Percentiles rank a stretch among this genome's conserved stretches.
phyloP scores from a whole-genome alignment of 2,329 filamentous ascomycete genomes.

The Raffaelea albimanens region DNA sequence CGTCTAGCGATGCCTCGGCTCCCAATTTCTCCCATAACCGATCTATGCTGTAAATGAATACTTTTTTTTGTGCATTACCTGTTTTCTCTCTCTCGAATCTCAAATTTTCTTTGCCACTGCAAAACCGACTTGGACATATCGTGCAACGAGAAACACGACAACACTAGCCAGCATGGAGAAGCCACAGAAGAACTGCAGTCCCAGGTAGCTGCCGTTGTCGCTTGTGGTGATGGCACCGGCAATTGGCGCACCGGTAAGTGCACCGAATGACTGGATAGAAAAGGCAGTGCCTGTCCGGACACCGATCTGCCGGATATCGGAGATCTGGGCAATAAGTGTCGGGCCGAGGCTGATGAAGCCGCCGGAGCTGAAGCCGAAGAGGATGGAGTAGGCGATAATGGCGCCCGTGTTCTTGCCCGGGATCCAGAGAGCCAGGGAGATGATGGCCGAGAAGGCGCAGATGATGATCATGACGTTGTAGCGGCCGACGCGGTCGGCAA shows the following conservation, averaged over 20 bases:
- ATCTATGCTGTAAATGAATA: too few relatives aligned
- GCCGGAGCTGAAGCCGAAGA: conserved; percentile 59
- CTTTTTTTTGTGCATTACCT: too few relatives aligned
- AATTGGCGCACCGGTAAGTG: conserved; percentile 49
- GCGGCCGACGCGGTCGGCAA: conserved; percentile 30
- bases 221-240: conserved; percentile 38
- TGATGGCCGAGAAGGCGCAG: conserved; percentile 28
- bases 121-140: conserved; percentile 18
- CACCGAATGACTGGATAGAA: conserved; percentile 44
- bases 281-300: conserved; percentile 49
- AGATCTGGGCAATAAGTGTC: conserved; percentile 49
- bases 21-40: too few relatives aligned
- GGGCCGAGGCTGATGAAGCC: conserved; percentile 51
- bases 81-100: too few relatives aligned
- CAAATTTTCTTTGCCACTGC: conserved; percentile 14
- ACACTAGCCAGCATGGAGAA: conserved; percentile 25
- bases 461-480: conserved; percentile 36
- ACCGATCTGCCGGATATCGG: conserved; percentile 49
- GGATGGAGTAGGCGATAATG: conserved; percentile 48
- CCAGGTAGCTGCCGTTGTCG: conserved; percentile 35
- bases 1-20: too few relatives aligned
- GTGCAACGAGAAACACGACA: conserved; percentile 15
- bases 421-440: conserved; percentile 32
- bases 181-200: conserved; percentile 48
- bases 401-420: conserved; percentile 35